Evolutionary conservation across 2,329 filamentous ascomycete genomes (phyloP), one percentile per base, ranked within the genome.

Genomic region (Penicillium sp.): DNA sequence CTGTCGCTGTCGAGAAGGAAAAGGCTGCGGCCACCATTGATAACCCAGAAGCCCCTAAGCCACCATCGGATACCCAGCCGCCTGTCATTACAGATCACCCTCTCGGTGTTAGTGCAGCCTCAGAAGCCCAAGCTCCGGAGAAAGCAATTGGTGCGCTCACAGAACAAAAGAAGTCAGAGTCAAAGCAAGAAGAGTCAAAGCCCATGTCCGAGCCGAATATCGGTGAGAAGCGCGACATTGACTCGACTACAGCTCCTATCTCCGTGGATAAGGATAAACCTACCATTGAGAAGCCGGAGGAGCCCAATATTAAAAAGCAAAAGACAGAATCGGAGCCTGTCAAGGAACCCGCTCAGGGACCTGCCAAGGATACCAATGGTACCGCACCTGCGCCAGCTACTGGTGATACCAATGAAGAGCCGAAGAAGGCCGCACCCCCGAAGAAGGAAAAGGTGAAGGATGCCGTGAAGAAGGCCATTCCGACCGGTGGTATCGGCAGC

Each of bases 401-500:
- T 18, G 53, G 55, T 9, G 30, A 44, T n/a, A 50, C 58, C 11
- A 66, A 68, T 35, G 64, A 58, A 16, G 56, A 55, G n/a, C 64
- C 62, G 54, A 69, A 69, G 56, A 67, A 68, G 48, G 48, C 57
- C 11, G 60, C 60, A 18, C 65, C 65, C 13, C 57, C 66, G 4
- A 71, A 69, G 56, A 72, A 69, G 49, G 62, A 57, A 16, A 66
- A 59, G 44, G 53, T 57, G 28, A 63, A 69, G 53, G 62, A 66
- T 20, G 41, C 58, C 13, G 44, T 58, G 44, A 68, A 66, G 48
- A 65, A 63, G 48, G 45, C 53, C 8, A 53, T 66, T 27, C 60
- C 67, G 9, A 59, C 57, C 18, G 67, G 68, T 59, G 68, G 71
- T 9, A 65, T 70, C 52, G 69, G 71, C 30, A 73, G 68, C 54